Evolutionary conservation across 2,329 filamentous ascomycete genomes (phyloP).

Genomic region (Atkinsonella hypoxylon): DNA sequence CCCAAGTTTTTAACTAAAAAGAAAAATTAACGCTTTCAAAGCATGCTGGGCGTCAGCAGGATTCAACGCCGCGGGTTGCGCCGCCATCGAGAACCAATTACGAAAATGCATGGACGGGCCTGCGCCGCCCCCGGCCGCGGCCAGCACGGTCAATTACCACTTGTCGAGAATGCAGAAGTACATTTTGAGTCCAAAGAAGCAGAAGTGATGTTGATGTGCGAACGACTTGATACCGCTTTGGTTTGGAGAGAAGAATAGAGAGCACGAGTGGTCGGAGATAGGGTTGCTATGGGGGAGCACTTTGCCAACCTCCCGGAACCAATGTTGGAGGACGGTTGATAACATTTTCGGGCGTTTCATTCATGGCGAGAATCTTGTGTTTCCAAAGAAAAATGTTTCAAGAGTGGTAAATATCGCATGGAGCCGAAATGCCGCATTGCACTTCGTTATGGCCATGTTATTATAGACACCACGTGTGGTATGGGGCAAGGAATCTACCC

Average conservation of each 20-base stretch:
- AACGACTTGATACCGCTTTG: background rate
- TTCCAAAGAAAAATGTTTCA: background rate
- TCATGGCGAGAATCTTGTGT: background rate
- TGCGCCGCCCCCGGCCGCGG: slow-evolving; percentile 32
- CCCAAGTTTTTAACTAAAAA: too few species aligned
- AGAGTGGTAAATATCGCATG: background rate
- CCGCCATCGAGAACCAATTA: slow-evolving; percentile 46
- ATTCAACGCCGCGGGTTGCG: slow-evolving; percentile 49
- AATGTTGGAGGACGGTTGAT: too few species aligned
- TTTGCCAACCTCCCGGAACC: too few species aligned
- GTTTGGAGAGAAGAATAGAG: too few species aligned
- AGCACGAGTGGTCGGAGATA: too few species aligned
- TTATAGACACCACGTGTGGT: too few species aligned
- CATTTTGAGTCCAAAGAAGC: slow-evolving; percentile 40
- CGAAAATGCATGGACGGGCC: slow-evolving; percentile 71
- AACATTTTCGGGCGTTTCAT: background rate
- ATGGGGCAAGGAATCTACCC: background rate
- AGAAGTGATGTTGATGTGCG: slow-evolving; percentile 14
- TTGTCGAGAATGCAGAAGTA: slow-evolving; percentile 63
- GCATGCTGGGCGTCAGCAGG: slow-evolving; percentile 78
- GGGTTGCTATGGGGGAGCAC: too few species aligned
- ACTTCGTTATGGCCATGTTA: too few species aligned
- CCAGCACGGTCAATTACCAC: slow-evolving; percentile 89
- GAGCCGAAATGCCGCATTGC: background rate
- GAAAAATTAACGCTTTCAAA: slow-evolving; percentile 21